Evolutionary conservation across 768 basidiomycete species (phyloP).

Genomic region (Kockovaella imperatae): DNA sequence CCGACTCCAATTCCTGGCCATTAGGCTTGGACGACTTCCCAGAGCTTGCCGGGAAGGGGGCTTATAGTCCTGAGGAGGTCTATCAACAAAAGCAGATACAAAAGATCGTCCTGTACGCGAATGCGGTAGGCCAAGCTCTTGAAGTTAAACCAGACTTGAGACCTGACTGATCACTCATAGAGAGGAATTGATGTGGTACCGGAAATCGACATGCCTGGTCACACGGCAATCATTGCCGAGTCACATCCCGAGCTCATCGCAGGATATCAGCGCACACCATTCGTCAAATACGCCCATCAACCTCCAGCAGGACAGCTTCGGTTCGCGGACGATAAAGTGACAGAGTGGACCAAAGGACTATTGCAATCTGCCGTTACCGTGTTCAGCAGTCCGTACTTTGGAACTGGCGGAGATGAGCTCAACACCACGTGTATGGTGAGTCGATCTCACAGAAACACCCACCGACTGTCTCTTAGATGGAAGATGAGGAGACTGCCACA

Average conservation of each 20-base stretch:
- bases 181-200: slow-evolving; percentile 65
- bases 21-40: slow-evolving; percentile 58
- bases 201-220: slow-evolving; percentile 79
- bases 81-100: slow-evolving; percentile 57
- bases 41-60: slow-evolving; percentile 54
- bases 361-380: slow-evolving; percentile 45
- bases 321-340: slow-evolving; percentile 56
- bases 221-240: slow-evolving; percentile 59
- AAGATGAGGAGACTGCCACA: slow-evolving; percentile 57
- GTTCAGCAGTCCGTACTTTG: slow-evolving; percentile 58
- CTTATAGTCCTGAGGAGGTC: slow-evolving; percentile 53
- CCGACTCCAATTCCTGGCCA: slow-evolving; percentile 71
- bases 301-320: slow-evolving; percentile 79
- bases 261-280: slow-evolving; percentile 51
- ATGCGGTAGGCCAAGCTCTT: slow-evolving; percentile 51
- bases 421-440: slow-evolving; percentile 58
- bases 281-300: slow-evolving; percentile 43
- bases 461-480: slow-evolving; percentile 10
- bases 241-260: slow-evolving; percentile 70
- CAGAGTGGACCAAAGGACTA: slow-evolving; percentile 52
- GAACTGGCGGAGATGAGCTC: slow-evolving; percentile 76
- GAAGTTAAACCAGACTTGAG: not conserved
- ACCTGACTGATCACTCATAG: slow-evolving; percentile 44
- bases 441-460: not conserved
- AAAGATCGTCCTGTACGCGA: slow-evolving; percentile 61